These are phyloP conservation scores for Clavaria fumosa DNA, from an alignment of 768 basidiomycete genomes.

Conservation along the genomic window DNA sequence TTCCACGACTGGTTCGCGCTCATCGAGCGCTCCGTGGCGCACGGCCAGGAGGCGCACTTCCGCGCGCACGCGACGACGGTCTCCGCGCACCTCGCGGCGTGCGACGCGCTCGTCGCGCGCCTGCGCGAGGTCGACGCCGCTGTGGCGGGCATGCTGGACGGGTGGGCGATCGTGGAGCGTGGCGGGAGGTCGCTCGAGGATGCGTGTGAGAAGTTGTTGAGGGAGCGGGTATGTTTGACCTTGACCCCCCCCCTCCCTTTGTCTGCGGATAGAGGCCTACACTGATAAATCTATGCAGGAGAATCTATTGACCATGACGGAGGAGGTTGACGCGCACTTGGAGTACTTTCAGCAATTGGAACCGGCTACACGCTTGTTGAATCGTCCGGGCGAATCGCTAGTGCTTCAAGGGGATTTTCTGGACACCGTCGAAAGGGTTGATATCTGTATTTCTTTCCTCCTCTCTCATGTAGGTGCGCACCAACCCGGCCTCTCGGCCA, in stretches of 20 bases:
- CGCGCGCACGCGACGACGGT: slow-evolving; percentile 70
- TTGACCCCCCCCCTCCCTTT: neutral
- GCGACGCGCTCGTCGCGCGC: slow-evolving; percentile 55
- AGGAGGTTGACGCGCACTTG: slow-evolving; percentile 66
- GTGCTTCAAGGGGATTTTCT: slow-evolving; percentile 86
- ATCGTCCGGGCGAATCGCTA: slow-evolving; percentile 83
- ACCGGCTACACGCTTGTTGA: slow-evolving; percentile 82
- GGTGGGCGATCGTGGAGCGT: slow-evolving; percentile 81
- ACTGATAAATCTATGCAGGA: slow-evolving; percentile 33
- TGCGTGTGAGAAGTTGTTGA: slow-evolving; percentile 77
- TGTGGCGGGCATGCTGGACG: slow-evolving; percentile 69
- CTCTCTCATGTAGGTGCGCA: slow-evolving; percentile 56
- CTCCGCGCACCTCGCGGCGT: slow-evolving; percentile 58
- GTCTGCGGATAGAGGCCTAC: neutral
- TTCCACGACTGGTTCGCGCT: slow-evolving; percentile 95
- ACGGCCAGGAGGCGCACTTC: slow-evolving; percentile 89
- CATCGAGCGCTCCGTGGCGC: slow-evolving; percentile 80
- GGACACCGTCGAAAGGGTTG: slow-evolving; percentile 91
- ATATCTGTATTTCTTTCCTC: slow-evolving; percentile 86
- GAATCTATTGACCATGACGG: slow-evolving; percentile 56
- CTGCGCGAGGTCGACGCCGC: slow-evolving; percentile 61
- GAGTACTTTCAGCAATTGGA: slow-evolving; percentile 96
- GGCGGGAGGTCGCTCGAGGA: slow-evolving; percentile 82
- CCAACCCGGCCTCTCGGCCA: neutral
- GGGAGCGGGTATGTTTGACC: slow-evolving; percentile 59